Evolutionary conservation across 345 rosid species (phyloP), one percentile per base, ranked within the genome.

Genomic region (Populus deltoides): DNA sequence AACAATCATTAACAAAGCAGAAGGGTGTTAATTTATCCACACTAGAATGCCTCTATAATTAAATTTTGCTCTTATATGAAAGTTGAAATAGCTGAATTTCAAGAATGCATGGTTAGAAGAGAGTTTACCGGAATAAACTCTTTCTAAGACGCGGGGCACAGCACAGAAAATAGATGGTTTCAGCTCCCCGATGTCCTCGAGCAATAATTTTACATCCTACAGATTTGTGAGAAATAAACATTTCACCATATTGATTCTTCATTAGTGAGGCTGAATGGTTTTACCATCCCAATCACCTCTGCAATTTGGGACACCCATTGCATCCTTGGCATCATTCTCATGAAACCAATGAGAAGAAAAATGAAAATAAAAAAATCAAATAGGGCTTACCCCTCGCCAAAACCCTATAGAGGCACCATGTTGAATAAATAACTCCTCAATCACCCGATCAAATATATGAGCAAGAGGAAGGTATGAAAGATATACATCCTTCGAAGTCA

Each of bases 401-500:
- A 96, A 93, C 71, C 99, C 99, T 74, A 93, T 93, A 22, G 93
- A 80, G 76, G 93, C 99, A 76, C 95, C 98, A 27, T 80, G 86
- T 75, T 84, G 83, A 79, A 96, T 92, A 76, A 93, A 89, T 33
- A 86, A 79, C 81, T 96, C 99, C 77, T 96, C 99, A 68, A 96
- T 87, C 80, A 89, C 93, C 59, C 98, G 92, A 72, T 96, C 99
- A 81, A 96, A 96, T 78, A 96, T 91, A 70, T 96, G 99, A 0
- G 98, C 99, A 80, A 96, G 92, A 75, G 99, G 99, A 86, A 96
- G 99, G 85, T 90, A 96, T 45, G 99, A 96, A 62, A 92, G 85
- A 79, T 88, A 92, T 8, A 96, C 94, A 84, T 94, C 99, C 80
- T 87, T 84, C 45, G 68, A n/a, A 15, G 90, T 86, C 80, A 91